Conservation (phyloP, 805 yeast genomes). For the Ogataea haglerorum region DNA sequence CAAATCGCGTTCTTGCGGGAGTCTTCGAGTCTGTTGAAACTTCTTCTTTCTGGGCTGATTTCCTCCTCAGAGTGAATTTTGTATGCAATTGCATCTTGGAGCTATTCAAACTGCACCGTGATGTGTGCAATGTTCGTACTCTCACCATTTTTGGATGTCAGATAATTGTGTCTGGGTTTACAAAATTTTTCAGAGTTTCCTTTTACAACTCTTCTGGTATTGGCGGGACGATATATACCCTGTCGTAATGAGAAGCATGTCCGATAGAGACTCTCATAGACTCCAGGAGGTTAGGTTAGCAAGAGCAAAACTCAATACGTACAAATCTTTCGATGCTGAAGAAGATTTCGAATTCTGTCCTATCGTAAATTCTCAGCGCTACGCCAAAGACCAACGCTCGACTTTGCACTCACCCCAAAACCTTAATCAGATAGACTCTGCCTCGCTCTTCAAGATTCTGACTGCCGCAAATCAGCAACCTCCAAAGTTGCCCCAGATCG, state of each 20-base stretch:
- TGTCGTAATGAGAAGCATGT: constrained; percentile 9
- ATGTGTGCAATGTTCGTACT: constrained; percentile 1
- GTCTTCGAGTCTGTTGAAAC: constrained; percentile 27
- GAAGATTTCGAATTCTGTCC: constrained; percentile 75
- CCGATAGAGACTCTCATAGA: constrained; percentile 7
- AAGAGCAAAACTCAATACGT: constrained; percentile 52
- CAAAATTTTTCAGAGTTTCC: constrained; percentile 8
- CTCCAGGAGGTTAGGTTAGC: constrained; percentile 30
- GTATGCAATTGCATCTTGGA: constrained; percentile 4
- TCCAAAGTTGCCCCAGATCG: constrained; percentile 6
- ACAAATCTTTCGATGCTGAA: constrained; percentile 66
- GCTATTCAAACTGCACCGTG: neutral
- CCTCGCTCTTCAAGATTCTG: constrained; percentile 19
- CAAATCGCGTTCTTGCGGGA: constrained; percentile 87
- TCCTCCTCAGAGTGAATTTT: constrained; percentile 16
- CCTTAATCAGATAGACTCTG: constrained; percentile 14
- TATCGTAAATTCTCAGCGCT: constrained; percentile 13
- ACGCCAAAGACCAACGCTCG: constrained; percentile 4
- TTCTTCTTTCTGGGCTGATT: neutral
- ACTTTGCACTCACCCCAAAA: constrained; percentile 5
- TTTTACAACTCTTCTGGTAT: neutral
- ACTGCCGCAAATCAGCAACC: constrained; percentile 19
- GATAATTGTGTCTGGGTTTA: neutral
- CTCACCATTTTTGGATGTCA: neutral
- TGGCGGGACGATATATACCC: constrained; percentile 5